Conservation (phyloP, 2,329 filamentous ascomycete genomes). For the Penicillium sp. region DNA sequence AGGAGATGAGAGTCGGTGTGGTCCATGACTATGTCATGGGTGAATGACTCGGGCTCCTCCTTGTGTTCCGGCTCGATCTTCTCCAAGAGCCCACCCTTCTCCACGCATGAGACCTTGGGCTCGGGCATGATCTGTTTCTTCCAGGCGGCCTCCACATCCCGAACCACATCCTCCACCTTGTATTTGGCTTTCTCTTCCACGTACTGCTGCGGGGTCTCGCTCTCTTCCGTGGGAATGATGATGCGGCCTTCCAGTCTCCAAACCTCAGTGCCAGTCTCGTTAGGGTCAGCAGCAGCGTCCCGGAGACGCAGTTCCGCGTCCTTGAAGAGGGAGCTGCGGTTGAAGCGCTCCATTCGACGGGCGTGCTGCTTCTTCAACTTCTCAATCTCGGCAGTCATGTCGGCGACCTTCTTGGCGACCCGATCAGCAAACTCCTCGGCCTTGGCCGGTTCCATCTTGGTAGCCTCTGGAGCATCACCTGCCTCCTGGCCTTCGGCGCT, state of each 20-base stretch:
- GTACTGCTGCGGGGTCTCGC: slow-evolving; percentile 34
- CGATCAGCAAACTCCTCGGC: slow-evolving; percentile 79
- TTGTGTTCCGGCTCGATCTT: slow-evolving; percentile 36
- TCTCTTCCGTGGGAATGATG: slow-evolving; percentile 31
- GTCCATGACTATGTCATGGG: slow-evolving; percentile 36
- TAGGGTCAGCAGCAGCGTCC: slow-evolving; percentile 54
- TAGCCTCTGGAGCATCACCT: slow-evolving; percentile 41
- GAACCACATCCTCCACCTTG: slow-evolving; percentile 65
- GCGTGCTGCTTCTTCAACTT: slow-evolving; percentile 76
- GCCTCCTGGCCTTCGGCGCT: slow-evolving; percentile 29
- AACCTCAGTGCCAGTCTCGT: slow-evolving; percentile 54
- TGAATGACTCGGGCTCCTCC: slow-evolving; percentile 32
- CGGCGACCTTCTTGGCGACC: slow-evolving; percentile 65
- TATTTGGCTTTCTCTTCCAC: slow-evolving; percentile 42
- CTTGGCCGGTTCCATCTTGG: slow-evolving; percentile 67
- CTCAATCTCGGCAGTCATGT: slow-evolving; percentile 76
- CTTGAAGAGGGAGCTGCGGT: slow-evolving; percentile 64
- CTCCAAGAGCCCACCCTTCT: slow-evolving; percentile 72
- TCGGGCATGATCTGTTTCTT: slow-evolving; percentile 62
- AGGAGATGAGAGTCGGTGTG: slow-evolving; percentile 29
- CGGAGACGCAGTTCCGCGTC: slow-evolving; percentile 73
- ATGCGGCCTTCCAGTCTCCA: slow-evolving; percentile 60
- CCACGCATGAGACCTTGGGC: slow-evolving; percentile 63
- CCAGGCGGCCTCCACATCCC: slow-evolving; percentile 67
- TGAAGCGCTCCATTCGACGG: slow-evolving; percentile 68